Evolutionary conservation across 176 grass and related monocot species (phyloP), one percentile per base, ranked within the genome.

Genomic region (Phyllostachys edulis): DNA sequence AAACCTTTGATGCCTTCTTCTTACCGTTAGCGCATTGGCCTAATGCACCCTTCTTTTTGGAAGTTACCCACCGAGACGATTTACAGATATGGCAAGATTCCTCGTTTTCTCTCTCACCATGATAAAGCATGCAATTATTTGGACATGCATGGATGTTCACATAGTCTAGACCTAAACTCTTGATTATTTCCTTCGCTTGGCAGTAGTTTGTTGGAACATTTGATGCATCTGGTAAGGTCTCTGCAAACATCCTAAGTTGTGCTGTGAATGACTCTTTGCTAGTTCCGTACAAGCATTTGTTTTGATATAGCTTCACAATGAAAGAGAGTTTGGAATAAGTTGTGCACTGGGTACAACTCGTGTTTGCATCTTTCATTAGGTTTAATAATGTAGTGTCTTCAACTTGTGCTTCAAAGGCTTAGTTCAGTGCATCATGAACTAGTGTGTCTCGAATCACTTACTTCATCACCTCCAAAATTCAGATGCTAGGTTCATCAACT

Each of bases 291-390:
- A 16, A 32, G 26, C 70, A 34, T 73, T 73, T 73, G 4, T 52
- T 16, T 73, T 74, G 46, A 52, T 74, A 74, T 21, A 74, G 47
- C 26, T 74, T 74, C 26, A 54, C 49, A 75, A 55, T 20, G 15
- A 55, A 75, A 75, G 71, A 75, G 7, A 75, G 17, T 75, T 75
- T 75, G 71, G 49, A 75, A 37, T 75, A 27, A 20, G 18, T 54
- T 38, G 51, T 34, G 18, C 29, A 75, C 62, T 65, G 2, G 29
- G 29, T 65, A 36, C 62, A 65, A 36, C 62, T 65, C 29, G 62
- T 65, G 10, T 51, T 50, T 34, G 45, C 70, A 34, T 34, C 70
- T 51, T 73, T 73, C 23, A 73, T 27, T 73, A 73, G 26, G 7
- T 73, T 73, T 73, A 32, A 17, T 7, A 8, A 26, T 73, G 24